Base-by-base conservation (phyloP, 768 basidiomycete genomes). In the Agrocybe chaxingu region DNA sequence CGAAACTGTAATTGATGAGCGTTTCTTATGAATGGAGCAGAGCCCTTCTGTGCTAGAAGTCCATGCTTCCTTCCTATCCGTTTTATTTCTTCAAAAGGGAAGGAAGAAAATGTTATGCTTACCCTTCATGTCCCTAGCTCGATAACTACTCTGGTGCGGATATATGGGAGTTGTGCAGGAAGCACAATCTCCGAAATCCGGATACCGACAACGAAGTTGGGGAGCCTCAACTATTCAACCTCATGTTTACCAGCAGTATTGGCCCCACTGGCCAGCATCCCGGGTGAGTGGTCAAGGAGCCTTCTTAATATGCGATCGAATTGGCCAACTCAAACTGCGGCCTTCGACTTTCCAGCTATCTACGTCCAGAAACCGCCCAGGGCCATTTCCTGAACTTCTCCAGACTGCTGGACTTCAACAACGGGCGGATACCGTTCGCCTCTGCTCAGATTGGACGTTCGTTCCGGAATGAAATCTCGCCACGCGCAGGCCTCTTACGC, bases 371-470 rank as follows among this genome's bases (percentile, higher is more conserved):
- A 68, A 99, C 97, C 0, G 96, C 97, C 0, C 96, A 98, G 63
- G 93, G 96, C 47, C 97, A 98, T 69, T 99, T 98, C 78, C 83
- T 98, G 66, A 98, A 98, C 78, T 99, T 99, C 74, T 85, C 85
- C 55, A 89, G 96, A 12, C 79, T 98, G 30, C 87, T 98, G 51
- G 97, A 98, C 42, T 98, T 96, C 81, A 98, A 98, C 78, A 97
- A 98, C 66, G 91, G 92, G 9, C 87, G 90, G 16, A 74, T 99
- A 16, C 97, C 96, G 0, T 99, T 98, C 64, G 97, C 96, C 9
- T 97, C 93, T 40, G 97, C 97, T 1, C 94, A 97, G 67, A 90
- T 99, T 57, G 97, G 97, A 32, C 85, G 90, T 46, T 84, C 90
- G 12, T 99, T 99, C 81, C 84, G 97, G 46, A 99, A 99, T 66